These are phyloP conservation scores for Penicillium sp. DNA, from an alignment of 2,329 filamentous ascomycete species.

Conservation along the genomic window DNA sequence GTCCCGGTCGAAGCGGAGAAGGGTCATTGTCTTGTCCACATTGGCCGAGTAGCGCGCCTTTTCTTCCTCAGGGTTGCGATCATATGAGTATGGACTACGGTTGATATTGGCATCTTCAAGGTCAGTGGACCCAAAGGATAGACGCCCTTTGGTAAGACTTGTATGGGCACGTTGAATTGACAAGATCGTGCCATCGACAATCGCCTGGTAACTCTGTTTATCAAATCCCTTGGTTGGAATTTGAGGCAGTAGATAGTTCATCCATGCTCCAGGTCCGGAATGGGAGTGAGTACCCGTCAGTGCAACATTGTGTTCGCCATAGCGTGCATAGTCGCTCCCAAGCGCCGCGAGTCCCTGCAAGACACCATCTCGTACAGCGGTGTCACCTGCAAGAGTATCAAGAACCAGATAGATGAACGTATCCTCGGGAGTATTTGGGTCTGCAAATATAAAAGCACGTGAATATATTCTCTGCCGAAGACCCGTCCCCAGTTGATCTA, in stretches of 20 bases:
- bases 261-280: conserved; percentile 85
- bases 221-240: conserved; percentile 85
- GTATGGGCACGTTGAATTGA: conserved; percentile 82
- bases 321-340: conserved; percentile 71
- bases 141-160: conserved; percentile 65
- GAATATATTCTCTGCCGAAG: conserved; percentile 86
- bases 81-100: conserved; percentile 82
- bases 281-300: conserved; percentile 93
- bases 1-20: conserved; percentile 73
- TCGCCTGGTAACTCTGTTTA: conserved; percentile 81
- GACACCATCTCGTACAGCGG: conserved; percentile 83
- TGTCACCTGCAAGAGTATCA: conserved; percentile 85
- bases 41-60: conserved; percentile 64
- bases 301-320: conserved; percentile 78
- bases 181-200: conserved; percentile 79
- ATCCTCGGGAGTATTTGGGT: conserved; percentile 63
- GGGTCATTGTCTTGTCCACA: conserved; percentile 74
- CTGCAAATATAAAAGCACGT: conserved; percentile 82
- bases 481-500: conserved; percentile 77
- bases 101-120: conserved; percentile 81
- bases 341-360: conserved; percentile 69
- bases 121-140: conserved; percentile 68
- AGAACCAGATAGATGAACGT: conserved; percentile 85
- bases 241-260: conserved; percentile 91
- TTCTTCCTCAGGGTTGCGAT: conserved; percentile 78